Evolutionary conservation across 805 yeast species (phyloP), one percentile per base, ranked within the genome.

Genomic region (Lipomyces japonicus): DNA sequence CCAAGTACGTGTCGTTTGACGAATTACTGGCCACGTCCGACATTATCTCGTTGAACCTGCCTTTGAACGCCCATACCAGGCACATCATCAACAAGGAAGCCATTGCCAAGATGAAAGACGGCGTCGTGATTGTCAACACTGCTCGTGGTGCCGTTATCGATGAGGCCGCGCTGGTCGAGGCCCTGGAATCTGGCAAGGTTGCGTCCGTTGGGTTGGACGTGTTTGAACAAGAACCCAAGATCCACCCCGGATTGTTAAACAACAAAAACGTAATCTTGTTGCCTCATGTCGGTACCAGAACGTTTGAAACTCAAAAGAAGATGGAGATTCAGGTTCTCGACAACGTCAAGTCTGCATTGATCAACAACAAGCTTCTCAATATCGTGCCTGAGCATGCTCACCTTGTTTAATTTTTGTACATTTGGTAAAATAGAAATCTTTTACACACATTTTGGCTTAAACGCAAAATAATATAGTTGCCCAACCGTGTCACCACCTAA

Each of bases 251-350:
- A 44, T 71, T 82, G 46, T 60, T 74, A 38, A 65, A 66, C 23
- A 70, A 78, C 57, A 69, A 73, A 21, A 77, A 75, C 48, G 80
- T 76, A 6, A 73, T 84, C 9, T 77, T 86, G 26, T 71, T 86
- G 58, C 97, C 97, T 16, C 97, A 89, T 65, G 81, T 86, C 83
- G 97, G 96, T 24, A 86, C 96, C 0, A 81, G 80, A 65, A 73
- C 91, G 2, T 67, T 69, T 42, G 95, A 88, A 67, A 84, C 95
- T 2, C 78, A 84, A 61, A 69, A 73, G 56, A 76, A 76, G 59
- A 86, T 93, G 96, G 96, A 90, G 69, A 80, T 78, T 58, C 79
- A 78, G 65, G 86, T 83, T 25, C 80, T 86, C 26, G 73, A 75
- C 31, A 93, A 91, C 66, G 79, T 86, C 6, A 68, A 70, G 41